Evolutionary conservation across 164 flowering plant genomes (phyloP).

Genomic region (Annona cherimola): DNA sequence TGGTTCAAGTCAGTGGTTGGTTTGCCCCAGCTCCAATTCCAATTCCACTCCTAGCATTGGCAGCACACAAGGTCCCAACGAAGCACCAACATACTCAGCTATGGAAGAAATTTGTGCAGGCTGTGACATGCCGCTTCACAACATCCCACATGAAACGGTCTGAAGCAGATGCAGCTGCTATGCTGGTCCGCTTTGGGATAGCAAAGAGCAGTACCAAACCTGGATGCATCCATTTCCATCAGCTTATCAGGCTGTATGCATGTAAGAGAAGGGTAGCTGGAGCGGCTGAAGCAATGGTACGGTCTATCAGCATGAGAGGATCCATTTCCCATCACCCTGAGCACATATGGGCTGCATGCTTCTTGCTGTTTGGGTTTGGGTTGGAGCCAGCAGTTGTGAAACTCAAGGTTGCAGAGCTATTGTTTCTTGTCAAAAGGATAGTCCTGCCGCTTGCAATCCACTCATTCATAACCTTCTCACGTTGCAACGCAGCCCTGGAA

Average conservation of each 20-base stretch:
- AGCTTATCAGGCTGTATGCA: slow-evolving; percentile 63
- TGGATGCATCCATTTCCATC: slow-evolving; percentile 54
- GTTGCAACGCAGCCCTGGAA: slow-evolving; percentile 74
- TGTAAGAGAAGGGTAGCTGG: slow-evolving; percentile 54
- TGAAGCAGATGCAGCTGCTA: slow-evolving; percentile 73
- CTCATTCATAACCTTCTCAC: slow-evolving; percentile 63
- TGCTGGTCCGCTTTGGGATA: slow-evolving; percentile 71
- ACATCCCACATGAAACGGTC: slow-evolving; percentile 54
- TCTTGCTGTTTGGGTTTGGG: slow-evolving; percentile 67
- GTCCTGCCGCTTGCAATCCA: slow-evolving; percentile 71
- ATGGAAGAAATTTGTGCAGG: slow-evolving; percentile 48
- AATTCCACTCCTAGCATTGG: slow-evolving; percentile 36
- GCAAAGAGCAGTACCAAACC: slow-evolving; percentile 58
- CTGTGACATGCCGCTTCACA: slow-evolving; percentile 60
- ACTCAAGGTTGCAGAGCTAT: slow-evolving; percentile 56
- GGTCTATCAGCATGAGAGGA: slow-evolving; percentile 54
- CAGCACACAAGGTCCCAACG: slow-evolving; percentile 62
- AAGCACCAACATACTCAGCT: slow-evolving; percentile 34
- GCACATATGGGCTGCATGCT: slow-evolving; percentile 93
- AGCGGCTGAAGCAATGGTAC: slow-evolving; percentile 63
- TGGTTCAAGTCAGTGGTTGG: slow-evolving; percentile 90
- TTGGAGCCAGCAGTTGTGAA: slow-evolving; percentile 52
- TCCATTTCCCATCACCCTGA: slow-evolving; percentile 46
- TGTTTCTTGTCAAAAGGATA: slow-evolving; percentile 54
- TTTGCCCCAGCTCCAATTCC: slow-evolving; percentile 83